A percentile compares a stretch with the other conserved stretches of the same genome.
phyloP scores from a whole-genome alignment of 2,329 filamentous ascomycete species.

The Pseudogymnoascus sp. region DNA sequence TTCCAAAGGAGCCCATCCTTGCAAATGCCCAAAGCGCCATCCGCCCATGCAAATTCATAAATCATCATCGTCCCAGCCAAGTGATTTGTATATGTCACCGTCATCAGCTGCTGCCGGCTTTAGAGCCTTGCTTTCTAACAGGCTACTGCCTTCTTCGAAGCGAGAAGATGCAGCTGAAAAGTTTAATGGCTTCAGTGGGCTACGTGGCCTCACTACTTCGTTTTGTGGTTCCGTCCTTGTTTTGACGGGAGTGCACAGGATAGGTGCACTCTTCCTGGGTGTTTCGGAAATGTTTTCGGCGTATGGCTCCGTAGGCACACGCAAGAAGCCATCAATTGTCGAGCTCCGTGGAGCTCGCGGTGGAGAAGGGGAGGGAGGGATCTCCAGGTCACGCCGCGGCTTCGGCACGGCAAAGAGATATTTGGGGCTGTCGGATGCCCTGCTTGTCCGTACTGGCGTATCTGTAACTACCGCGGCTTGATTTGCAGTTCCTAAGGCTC shows the following conservation, averaged over 20 bases:
- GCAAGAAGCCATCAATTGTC: not conserved
- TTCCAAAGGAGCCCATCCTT: slow-evolving; percentile 6
- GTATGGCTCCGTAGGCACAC: not conserved
- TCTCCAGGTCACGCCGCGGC: not conserved
- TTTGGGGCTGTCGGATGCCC: not conserved
- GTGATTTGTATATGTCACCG: slow-evolving; percentile 9
- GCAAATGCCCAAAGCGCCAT: slow-evolving; percentile 7
- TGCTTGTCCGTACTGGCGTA: not conserved
- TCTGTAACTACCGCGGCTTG: not conserved
- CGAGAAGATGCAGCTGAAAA: slow-evolving; percentile 15
- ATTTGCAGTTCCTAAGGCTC: not conserved
- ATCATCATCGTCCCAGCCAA: slow-evolving; percentile 12
- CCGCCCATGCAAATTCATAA: slow-evolving; percentile 9
- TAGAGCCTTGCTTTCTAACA: not conserved
- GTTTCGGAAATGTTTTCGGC: slow-evolving; percentile 20
- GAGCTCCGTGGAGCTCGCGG: not conserved
- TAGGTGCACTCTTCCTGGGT: slow-evolving; percentile 19
- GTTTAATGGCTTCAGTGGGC: slow-evolving; percentile 16
- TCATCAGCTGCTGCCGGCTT: not conserved
- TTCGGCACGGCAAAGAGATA: not conserved
- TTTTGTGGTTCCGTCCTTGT: slow-evolving; percentile 8
- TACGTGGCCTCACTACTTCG: slow-evolving; percentile 10
- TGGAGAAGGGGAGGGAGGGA: not conserved
- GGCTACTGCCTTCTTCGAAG: not conserved
- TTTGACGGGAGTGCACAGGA: slow-evolving; percentile 9